Evolutionary conservation across 495 filamentous ascomycete genomes (phyloP).

Genomic region (Penicillium pancosmium): DNA sequence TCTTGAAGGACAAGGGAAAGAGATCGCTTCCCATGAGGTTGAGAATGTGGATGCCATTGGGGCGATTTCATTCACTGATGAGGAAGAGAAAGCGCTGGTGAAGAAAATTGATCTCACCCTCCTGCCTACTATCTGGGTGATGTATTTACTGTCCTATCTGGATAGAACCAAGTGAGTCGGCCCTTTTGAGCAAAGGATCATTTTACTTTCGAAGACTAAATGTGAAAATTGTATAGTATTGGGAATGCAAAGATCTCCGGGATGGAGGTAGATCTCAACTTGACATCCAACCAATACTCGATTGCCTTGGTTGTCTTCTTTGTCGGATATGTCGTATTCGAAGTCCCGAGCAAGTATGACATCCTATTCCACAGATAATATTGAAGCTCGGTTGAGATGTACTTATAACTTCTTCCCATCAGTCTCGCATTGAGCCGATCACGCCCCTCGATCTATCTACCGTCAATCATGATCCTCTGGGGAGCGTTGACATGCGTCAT

Average conservation of each 20-base stretch:
- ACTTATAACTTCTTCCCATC: not conserved
- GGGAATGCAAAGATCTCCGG: constrained; percentile 51
- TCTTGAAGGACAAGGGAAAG: constrained; percentile 1
- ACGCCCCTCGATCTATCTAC: constrained; percentile 47
- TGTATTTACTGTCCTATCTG: constrained; percentile 54
- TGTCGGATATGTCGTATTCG: constrained; percentile 47
- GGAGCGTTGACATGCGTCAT: constrained; percentile 39
- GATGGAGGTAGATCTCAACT: constrained; percentile 42
- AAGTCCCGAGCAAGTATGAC: constrained; percentile 42
- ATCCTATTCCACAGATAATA: not conserved
- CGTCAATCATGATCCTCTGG: constrained; percentile 49
- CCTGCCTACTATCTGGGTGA: constrained; percentile 50
- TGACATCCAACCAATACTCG: constrained; percentile 39
- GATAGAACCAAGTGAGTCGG: constrained; percentile 45
- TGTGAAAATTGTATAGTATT: constrained; percentile 24
- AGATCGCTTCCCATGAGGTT: constrained; percentile 20
- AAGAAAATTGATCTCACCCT: constrained; percentile 52
- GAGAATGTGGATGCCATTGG: constrained; percentile 18
- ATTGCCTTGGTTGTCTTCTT: constrained; percentile 47
- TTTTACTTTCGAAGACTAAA: not conserved
- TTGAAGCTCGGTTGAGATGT: not conserved
- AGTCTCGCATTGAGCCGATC: constrained; percentile 45
- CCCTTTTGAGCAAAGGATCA: too few relatives aligned
- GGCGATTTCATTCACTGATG: constrained; percentile 11
- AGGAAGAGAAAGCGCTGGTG: constrained; percentile 39